phyloP scores from a whole-genome alignment of 306 rosid species.

The Erythrophleum fordii region DNA sequence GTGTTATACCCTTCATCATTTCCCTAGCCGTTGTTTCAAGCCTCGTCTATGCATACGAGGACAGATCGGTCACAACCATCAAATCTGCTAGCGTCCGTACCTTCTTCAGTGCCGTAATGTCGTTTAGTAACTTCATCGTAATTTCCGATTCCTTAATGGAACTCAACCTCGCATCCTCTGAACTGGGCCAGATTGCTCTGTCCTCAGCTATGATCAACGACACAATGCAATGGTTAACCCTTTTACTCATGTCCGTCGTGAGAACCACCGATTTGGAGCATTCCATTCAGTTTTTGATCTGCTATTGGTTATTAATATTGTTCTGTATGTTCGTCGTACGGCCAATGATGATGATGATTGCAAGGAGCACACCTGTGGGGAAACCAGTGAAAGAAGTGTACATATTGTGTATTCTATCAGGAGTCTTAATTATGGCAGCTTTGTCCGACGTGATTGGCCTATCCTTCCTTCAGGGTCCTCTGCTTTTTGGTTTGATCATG shows the following conservation, averaged over 20 bases:
- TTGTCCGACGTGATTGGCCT: neutral
- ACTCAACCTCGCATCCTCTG: neutral
- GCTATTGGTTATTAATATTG: neutral
- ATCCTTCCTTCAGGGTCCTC: conserved; percentile 28
- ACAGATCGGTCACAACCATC: neutral
- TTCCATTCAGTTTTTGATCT: rapidly evolving
- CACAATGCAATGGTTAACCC: conserved; percentile 1
- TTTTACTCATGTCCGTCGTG: neutral
- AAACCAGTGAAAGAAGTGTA: conserved; percentile 42
- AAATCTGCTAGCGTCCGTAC: neutral
- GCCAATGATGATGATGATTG: conserved; percentile 34
- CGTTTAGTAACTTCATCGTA: neutral
- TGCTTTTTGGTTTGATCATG: conserved; percentile 28
- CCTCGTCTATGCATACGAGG: neutral
- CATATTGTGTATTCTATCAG: conserved; percentile 12
- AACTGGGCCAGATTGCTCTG: neutral
- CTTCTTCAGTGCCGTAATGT: neutral
- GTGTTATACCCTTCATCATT: conserved; percentile 10
- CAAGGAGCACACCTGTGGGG: conserved; percentile 23
- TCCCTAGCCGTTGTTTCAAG: neutral
- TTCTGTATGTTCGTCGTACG: neutral
- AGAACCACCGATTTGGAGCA: rapidly evolving
- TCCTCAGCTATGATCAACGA: conserved; percentile 35
- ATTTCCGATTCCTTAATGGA: neutral
- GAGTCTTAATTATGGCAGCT: conserved; percentile 2